Evolutionary conservation across 139 green algal species (phyloP).

Genomic region (Chlorella sp.): DNA sequence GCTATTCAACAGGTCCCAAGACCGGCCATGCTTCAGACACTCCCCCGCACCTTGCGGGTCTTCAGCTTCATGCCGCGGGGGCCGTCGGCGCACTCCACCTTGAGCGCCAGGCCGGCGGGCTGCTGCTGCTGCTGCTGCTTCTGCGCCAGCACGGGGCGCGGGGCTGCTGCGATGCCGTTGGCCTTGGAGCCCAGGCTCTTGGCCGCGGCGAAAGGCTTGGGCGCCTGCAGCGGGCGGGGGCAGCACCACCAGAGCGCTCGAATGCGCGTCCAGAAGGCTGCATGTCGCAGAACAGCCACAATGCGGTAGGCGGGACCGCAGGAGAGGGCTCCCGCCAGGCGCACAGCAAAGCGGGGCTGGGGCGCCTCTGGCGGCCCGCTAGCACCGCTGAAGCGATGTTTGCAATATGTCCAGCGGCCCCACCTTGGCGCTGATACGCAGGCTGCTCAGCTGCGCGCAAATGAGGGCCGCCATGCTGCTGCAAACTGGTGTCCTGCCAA

Average conservation of each 20-base stretch:
- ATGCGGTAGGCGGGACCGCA: not conserved
- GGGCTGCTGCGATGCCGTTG: conserved; percentile 56
- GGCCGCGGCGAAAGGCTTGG: conserved; percentile 36
- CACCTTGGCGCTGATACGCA: conserved; percentile 10
- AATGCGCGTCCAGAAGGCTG: not conserved
- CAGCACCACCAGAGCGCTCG: not conserved
- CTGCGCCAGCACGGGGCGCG: conserved; percentile 23
- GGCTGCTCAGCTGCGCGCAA: conserved; percentile 7
- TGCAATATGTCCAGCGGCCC: not conserved
- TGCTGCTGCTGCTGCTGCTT: conserved; percentile 41
- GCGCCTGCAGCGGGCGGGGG: conserved; percentile 13
- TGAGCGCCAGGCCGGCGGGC: conserved; percentile 10
- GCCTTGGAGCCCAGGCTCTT: conserved; percentile 44
- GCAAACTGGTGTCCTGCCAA: not conserved
- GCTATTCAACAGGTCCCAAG: too few species aligned
- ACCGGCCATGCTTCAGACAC: not conserved
- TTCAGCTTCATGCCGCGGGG: conserved; percentile 71
- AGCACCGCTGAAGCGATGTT: not conserved
- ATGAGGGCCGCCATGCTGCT: not conserved
- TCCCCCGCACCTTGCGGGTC: conserved; percentile 70
- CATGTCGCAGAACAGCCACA: not conserved
- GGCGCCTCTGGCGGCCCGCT: not conserved
- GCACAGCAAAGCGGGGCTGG: not conserved
- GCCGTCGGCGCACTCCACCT: conserved; percentile 45
- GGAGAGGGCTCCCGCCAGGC: not conserved